Conservation (phyloP, 768 basidiomycete species). For the Kwoniella sp. region DNA sequence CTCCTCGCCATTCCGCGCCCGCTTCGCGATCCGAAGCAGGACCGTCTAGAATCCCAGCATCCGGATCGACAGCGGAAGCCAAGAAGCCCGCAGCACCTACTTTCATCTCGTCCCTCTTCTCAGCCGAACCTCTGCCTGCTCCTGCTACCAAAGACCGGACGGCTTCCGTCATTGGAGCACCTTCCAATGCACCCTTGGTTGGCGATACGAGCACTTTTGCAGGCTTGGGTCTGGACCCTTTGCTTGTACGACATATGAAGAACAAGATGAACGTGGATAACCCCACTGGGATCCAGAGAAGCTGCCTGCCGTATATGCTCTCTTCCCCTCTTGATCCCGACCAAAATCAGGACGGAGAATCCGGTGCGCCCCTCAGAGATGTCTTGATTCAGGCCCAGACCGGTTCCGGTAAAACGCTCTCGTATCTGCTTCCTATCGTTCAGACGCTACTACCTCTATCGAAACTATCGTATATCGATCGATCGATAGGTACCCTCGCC, state of each 20-base stretch:
- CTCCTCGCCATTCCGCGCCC: background rate
- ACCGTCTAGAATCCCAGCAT: constrained; percentile 14
- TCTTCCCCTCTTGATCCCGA: constrained; percentile 37
- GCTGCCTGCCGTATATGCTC: constrained; percentile 69
- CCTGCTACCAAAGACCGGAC: constrained; percentile 6
- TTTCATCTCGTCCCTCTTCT: constrained; percentile 85
- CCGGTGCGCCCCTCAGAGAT: constrained; percentile 62
- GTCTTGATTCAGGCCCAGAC: constrained; percentile 95
- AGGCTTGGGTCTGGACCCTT: constrained; percentile 79
- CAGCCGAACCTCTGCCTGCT: constrained; percentile 67
- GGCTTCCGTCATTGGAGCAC: constrained; percentile 29
- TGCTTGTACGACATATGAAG: constrained; percentile 74
- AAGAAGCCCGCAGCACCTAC: constrained; percentile 44
- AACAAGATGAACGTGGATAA: constrained; percentile 78
- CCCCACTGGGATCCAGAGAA: constrained; percentile 88
- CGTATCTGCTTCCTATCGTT: constrained; percentile 90
- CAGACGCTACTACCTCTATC: constrained; percentile 91
- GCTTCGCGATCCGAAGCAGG: constrained; percentile 7
- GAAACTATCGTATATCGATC: constrained; percentile 86
- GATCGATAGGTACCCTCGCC: constrained; percentile 90
- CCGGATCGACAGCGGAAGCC: constrained; percentile 10
- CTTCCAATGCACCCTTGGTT: constrained; percentile 51
- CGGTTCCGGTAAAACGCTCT: constrained; percentile 92
- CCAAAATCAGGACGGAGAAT: constrained; percentile 55
- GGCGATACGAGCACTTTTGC: constrained; percentile 69